Percentiles rank a stretch among this genome's conserved stretches.
These are phyloP conservation scores for sunflower (Helianthus annuus) DNA, from an alignment of 129 eudicot species.

Conservation along the genomic window DNA sequence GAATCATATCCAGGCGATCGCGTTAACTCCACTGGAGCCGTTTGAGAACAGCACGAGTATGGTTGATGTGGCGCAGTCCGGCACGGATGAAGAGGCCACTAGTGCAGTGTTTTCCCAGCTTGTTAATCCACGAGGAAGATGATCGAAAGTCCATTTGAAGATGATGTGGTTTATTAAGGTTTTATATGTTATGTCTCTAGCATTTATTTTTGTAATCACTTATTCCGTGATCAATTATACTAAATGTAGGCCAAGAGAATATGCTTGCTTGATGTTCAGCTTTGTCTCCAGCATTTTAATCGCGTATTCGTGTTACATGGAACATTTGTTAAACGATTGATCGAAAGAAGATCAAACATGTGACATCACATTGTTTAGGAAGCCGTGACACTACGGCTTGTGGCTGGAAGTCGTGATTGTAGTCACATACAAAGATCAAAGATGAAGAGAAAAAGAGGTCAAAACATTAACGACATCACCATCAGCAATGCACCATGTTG, in stretches of 20 bases:
- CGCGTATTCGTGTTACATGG: too few species aligned
- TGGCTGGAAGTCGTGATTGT: too few species aligned
- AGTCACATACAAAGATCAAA: too few species aligned
- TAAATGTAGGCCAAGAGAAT: background rate
- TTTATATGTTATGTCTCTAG: conserved; percentile 10
- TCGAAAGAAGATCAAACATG: too few species aligned
- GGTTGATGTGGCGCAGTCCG: conserved; percentile 30
- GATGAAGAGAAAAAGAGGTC: too few species aligned
- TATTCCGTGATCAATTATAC: conserved; percentile 20
- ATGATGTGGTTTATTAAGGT: too few species aligned
- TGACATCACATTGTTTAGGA: too few species aligned
- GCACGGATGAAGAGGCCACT: conserved; percentile 39
- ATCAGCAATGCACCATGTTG: too few species aligned
- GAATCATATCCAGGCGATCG: conserved; percentile 58
- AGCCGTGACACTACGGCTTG: too few species aligned
- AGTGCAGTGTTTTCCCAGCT: conserved; percentile 52
- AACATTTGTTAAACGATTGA: too few species aligned
- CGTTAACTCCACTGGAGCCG: conserved; percentile 60
- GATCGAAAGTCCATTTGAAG: conserved; percentile 4
- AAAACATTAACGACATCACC: too few species aligned
- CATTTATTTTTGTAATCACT: conserved; percentile 16
- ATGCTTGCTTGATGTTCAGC: conserved; percentile 7
- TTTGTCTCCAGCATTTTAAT: too few species aligned
- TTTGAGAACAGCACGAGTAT: conserved; percentile 48
- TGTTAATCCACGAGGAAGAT: conserved; percentile 51